These are phyloP conservation scores for Polyrhizophydium stewartii DNA, from an alignment of 371 early-diverging fungal genomes.

Conservation along the genomic window DNA sequence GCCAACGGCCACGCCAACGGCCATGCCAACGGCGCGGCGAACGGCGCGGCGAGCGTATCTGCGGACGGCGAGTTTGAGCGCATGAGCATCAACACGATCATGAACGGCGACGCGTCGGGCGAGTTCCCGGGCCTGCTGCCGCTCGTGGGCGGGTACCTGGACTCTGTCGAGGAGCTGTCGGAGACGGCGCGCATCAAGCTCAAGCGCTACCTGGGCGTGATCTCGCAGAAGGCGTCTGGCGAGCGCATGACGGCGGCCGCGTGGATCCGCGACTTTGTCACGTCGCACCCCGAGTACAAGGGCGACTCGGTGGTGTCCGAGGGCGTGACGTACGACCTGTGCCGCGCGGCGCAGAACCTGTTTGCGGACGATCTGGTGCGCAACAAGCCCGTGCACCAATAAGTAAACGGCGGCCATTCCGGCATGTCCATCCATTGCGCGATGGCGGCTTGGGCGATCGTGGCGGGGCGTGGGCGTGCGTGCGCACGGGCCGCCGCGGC, in stretches of 20 bases:
- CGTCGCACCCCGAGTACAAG: conserved; percentile 85
- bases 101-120: conserved; percentile 75
- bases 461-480: too few species aligned
- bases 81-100: conserved; percentile 90
- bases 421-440: too few species aligned
- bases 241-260: conserved; percentile 84
- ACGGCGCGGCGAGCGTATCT: not conserved
- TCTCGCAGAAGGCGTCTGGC: conserved; percentile 80
- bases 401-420: too few species aligned
- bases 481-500: conserved; percentile 12
- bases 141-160: conserved; percentile 74
- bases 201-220: conserved; percentile 72
- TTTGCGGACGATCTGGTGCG: conserved; percentile 5
- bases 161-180: conserved; percentile 4
- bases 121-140: conserved; percentile 83
- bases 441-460: too few species aligned
- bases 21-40: not conserved
- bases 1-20: too few species aligned
- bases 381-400: too few species aligned
- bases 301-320: conserved; percentile 84
- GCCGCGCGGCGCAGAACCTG: conserved; percentile 20
- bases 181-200: conserved; percentile 51
- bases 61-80: conserved; percentile 62
- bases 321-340: conserved; percentile 84
- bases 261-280: conserved; percentile 90